Base-by-base conservation (phyloP, 2,329 filamentous ascomycete species). In the Sarocladium strictum region DNA sequence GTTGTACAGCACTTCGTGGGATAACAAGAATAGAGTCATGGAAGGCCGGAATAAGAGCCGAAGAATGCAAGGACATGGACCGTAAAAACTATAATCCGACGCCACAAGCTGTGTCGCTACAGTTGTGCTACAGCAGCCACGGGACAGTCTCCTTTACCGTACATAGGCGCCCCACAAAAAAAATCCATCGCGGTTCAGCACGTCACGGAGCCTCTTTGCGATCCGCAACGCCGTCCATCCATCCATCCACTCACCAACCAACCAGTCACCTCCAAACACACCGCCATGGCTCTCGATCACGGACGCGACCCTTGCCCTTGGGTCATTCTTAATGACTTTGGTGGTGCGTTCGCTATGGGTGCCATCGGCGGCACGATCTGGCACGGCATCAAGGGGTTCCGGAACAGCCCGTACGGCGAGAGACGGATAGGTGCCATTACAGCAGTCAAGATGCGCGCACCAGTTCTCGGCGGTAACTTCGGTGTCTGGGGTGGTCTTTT, bases 401-500 rank as follows among this genome's bases (percentile, higher is more conserved):
- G 91, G 69, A 95, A 90, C 76, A 89, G 85, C 56, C 89, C 89
- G 35, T 90, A 96, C 71, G 94, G 94, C 69, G 94, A 99, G 78
- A 84, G 94, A 69, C 83, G 93, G 71, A 93, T 97, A 78, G 94
- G 94, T 69, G 90, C 94, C 63, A 81, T 99, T 74, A 97, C 93
- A 65, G 94, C 94, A 57, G 91, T 99, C 75, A 99, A 99, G 80
- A 92, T 94, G 68, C 88, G 94, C 68, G 94, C 94, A 40, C 94
- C 94, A 2, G 93, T 97, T 32, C 82, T 97, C 49, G 94, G 94
- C 67, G 94, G 94, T 66, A 99, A 99, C 79, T 99, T 97, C 65
- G 93, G 93, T 65, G 90, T 96, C 55, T 97, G 94, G 93, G 93
- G 94, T 68, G 94, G 94, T 61, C 77, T 97, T 56, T 97, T 97